phyloP scores from a whole-genome alignment of 805 yeast species.

The Debaryomyces maramus region DNA sequence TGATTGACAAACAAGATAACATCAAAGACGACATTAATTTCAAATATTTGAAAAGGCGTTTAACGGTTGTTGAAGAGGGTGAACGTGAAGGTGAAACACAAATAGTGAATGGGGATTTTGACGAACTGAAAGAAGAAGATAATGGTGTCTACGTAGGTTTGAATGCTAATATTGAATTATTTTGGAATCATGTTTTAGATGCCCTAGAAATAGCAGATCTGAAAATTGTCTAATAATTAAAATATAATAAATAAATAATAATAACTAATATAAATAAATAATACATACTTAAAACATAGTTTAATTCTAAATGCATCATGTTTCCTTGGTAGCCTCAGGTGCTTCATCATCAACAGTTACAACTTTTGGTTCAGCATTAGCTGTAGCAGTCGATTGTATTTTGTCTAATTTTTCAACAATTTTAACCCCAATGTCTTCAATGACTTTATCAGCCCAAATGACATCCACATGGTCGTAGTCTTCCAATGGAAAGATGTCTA shows the following conservation, averaged over 20 bases:
- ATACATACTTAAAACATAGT: too few species aligned
- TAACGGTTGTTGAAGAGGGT: conserved; percentile 28
- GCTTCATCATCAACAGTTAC: too few species aligned
- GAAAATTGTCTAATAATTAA: too few species aligned
- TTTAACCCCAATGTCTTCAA: conserved; percentile 58
- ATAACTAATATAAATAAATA: too few species aligned
- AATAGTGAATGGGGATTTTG: conserved; percentile 4
- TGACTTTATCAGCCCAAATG: conserved; percentile 83
- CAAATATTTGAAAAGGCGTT: conserved; percentile 23
- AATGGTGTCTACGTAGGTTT: conserved; percentile 18
- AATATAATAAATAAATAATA: too few species aligned
- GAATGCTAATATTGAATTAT: conserved; percentile 13
- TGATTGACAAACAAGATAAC: conserved; percentile 24
- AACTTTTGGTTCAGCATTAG: neutral
- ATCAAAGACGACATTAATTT: conserved; percentile 21
- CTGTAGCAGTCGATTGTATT: conserved; percentile 3
- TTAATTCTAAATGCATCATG: too few species aligned
- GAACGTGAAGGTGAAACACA: conserved; percentile 29
- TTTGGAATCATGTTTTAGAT: conserved; percentile 16
- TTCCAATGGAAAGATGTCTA: conserved; percentile 47
- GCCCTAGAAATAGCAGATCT: conserved; percentile 21
- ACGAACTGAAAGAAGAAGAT: conserved; percentile 11
- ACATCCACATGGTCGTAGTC: conserved; percentile 87
- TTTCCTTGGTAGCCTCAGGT: too few species aligned
- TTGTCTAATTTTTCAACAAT: conserved; percentile 13